Conservation (phyloP, 2,329 filamentous ascomycete species). For the Talaromyces sp. region DNA sequence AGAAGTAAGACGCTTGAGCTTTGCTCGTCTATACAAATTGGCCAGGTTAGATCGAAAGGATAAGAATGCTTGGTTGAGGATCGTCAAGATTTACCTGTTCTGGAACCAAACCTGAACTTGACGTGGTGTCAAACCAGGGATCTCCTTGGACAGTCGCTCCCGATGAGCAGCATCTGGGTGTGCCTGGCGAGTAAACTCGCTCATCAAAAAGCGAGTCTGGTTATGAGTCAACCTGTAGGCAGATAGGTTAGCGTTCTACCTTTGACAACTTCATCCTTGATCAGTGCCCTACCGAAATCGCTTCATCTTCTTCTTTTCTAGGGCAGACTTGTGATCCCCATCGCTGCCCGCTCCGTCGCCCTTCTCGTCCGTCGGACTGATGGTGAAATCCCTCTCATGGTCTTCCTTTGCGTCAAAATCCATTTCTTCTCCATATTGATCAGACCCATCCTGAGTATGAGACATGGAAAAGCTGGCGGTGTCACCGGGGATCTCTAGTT, state of each 20-base stretch:
- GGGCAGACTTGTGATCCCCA: constrained; percentile 29
- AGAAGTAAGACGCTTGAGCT: constrained; percentile 63
- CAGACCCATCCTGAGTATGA: constrained; percentile 19
- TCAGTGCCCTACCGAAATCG: constrained; percentile 41
- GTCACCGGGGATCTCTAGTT: constrained; percentile 29
- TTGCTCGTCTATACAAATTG: constrained; percentile 54
- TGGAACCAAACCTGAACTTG: constrained; percentile 99
- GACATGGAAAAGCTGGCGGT: constrained; percentile 19
- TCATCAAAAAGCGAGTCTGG: constrained; percentile 97
- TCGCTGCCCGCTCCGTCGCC: constrained; percentile 30
- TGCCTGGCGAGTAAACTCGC: constrained; percentile 91
- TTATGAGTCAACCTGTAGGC: constrained; percentile 79
- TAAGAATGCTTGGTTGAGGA: background rate
- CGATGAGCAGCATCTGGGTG: constrained; percentile 91
- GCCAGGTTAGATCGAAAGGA: constrained; percentile 13
- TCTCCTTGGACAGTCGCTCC: constrained; percentile 83
- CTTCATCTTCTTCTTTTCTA: constrained; percentile 49
- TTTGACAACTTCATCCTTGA: background rate
- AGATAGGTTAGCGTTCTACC: constrained; percentile 6
- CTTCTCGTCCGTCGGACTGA: constrained; percentile 34
- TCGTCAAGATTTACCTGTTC: constrained; percentile 69
- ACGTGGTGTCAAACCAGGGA: constrained; percentile 84
- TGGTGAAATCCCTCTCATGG: constrained; percentile 23
- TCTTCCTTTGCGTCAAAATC: constrained; percentile 19
- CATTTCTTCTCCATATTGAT: constrained; percentile 17